Conservation (phyloP, 2,329 filamentous ascomycete species). For the Paecilomyces fulvus region DNA sequence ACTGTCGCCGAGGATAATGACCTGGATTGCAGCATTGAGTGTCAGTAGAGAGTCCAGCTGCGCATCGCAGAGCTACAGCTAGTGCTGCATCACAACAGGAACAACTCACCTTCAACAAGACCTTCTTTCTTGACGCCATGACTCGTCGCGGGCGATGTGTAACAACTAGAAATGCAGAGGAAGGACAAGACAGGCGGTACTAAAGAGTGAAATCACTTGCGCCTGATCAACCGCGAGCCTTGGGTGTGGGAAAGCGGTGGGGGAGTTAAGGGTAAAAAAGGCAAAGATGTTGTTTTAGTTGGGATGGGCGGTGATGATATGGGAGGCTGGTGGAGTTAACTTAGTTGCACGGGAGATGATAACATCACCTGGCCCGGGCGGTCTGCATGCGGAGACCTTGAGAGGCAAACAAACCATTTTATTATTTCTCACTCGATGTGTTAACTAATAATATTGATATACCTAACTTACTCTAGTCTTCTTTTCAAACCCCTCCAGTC, state of each 20-base stretch:
- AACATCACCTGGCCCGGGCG: constrained; percentile 22
- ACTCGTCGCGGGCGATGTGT: constrained; percentile 5
- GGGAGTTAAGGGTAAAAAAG: not conserved
- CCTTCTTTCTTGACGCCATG: constrained; percentile 83
- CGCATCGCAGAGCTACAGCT: not conserved
- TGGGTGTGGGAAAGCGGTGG: constrained; percentile 3
- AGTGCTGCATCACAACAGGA: constrained; percentile 5
- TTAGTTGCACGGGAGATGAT: constrained; percentile 8
- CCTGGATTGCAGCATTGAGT: constrained; percentile 45
- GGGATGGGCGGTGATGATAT: not conserved
- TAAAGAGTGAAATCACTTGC: not conserved
- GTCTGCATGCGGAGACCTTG: constrained; percentile 8
- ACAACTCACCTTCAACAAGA: constrained; percentile 67
- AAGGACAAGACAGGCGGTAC: constrained; percentile 4
- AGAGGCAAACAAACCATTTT: too few relatives aligned
- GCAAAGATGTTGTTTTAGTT: not conserved
- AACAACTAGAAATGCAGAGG: not conserved
- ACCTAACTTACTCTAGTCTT: not conserved
- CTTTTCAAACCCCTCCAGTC: not conserved
- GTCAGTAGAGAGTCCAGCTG: constrained; percentile 3
- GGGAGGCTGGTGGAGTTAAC: constrained; percentile 13
- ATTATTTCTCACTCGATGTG: too few relatives aligned
- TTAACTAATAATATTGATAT: not conserved
- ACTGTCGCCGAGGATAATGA: constrained; percentile 98
- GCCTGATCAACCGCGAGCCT: not conserved